Evolutionary conservation across 805 yeast genomes (phyloP), one percentile per base, ranked within the genome.

Genomic region (Lachancea sp.): DNA sequence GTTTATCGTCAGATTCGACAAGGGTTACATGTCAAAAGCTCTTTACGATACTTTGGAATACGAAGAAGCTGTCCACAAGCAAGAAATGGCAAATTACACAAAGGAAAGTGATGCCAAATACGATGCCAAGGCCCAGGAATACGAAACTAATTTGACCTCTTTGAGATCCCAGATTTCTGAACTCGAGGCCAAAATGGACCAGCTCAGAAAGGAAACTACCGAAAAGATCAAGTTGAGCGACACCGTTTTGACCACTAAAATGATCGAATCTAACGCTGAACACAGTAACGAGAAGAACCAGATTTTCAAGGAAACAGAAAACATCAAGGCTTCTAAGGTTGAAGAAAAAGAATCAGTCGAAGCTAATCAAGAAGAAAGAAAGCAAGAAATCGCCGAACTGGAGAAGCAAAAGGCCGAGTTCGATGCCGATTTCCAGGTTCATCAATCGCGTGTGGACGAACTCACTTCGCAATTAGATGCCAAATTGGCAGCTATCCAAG

Each of bases 21-120:
- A 54, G 8, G 60, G 62, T 8, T 48, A 55, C 41, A 37, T 63
- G 10, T 58, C 65, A 3, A 60, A 58, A 44, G 57, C 60, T 1
- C 51, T 63, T 3, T 57, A 58, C 42, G 66, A 63, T 40, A 52
- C 54, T 40, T 41, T 60, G 10, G 39, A 49, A 10, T 59, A 55
- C 37, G 57, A 60, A 7, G 50, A 53, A 19, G 39, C 50, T 2
- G 45, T 49, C 2, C 63, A 60, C 43, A 40, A 49, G 15, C 44
- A 49, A 11, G 53, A 57, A 49, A 25, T 61, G 13, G 43, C 47
- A 7, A 48, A 50, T 8, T 55, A 43, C 19, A 45, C 50, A 15
- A 36, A 41, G 15, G 47, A 49, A 1, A 49, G 52, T 30, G 38
- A 49, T 22, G 46, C 47, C 18, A 52, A 49, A 36, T 56, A 53